These are phyloP conservation scores for Ascosphaera apis DNA, from an alignment of 2,329 filamentous ascomycete genomes.

Conservation along the genomic window DNA sequence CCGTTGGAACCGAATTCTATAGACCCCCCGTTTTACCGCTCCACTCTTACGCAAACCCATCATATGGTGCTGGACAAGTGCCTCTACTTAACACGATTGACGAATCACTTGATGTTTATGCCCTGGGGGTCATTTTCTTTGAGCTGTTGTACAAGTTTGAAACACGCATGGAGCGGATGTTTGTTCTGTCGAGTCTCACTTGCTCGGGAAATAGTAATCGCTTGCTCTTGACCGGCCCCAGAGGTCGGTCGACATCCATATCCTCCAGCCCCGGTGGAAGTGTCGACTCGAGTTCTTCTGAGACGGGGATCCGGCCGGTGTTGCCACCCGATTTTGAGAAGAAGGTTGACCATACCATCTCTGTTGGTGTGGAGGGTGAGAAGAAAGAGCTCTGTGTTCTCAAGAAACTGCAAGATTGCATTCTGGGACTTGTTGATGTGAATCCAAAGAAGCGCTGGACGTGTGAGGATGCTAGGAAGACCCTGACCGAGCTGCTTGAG, in stretches of 20 bases:
- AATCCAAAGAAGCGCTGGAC: conserved; percentile 15
- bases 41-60: too few species aligned
- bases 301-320: conserved; percentile 5
- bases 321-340: conserved; percentile 17
- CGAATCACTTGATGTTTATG: conserved; percentile 37
- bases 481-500: conserved; percentile 12
- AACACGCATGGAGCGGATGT: conserved; percentile 25
- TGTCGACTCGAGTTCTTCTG: conserved; percentile 3
- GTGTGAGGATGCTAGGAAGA: conserved; percentile 14
- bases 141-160: conserved; percentile 35
- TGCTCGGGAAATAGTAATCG: conserved; percentile 7
- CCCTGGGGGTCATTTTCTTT: conserved; percentile 37
- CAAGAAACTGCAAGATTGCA: conserved; percentile 15
- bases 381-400: conserved; percentile 8
- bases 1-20: conserved; percentile 40
- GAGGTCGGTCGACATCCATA: background rate
- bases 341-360: conserved; percentile 15
- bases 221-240: background rate
- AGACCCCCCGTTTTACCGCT: conserved; percentile 21
- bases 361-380: conserved; percentile 8
- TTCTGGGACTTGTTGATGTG: conserved; percentile 20
- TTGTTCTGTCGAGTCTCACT: conserved; percentile 20
- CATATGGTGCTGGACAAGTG: background rate
- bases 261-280: conserved; percentile 4
- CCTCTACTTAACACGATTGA: conserved; percentile 10